These are phyloP conservation scores for Penicillium pancosmium DNA, from an alignment of 495 filamentous ascomycete genomes.

Conservation along the genomic window DNA sequence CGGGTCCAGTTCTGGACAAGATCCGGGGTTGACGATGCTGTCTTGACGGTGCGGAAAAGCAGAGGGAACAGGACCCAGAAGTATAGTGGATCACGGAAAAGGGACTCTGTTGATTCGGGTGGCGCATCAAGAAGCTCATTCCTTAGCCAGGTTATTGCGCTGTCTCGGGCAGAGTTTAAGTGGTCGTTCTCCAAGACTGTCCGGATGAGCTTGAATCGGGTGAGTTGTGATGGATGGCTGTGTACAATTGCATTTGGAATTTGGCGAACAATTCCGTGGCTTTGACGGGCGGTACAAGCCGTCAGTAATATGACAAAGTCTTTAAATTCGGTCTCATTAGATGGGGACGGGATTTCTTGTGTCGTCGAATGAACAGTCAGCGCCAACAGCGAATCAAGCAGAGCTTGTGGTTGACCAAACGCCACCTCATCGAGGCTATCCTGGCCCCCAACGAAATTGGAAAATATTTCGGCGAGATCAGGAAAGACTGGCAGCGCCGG, in stretches of 20 bases:
- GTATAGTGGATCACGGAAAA: constrained; percentile 42
- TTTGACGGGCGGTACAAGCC: constrained; percentile 67
- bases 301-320: constrained; percentile 61
- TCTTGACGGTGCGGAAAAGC: constrained; percentile 31
- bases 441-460: constrained; percentile 59
- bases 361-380: constrained; percentile 37
- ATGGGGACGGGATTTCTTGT: constrained; percentile 23
- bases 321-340: constrained; percentile 37
- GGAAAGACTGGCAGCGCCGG: constrained; percentile 62
- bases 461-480: constrained; percentile 60
- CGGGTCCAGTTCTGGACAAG: constrained; percentile 40
- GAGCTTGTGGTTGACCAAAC: constrained; percentile 44
- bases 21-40: constrained; percentile 28
- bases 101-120: constrained; percentile 23
- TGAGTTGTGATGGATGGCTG: constrained; percentile 69
- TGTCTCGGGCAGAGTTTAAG: constrained; percentile 74
- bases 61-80: constrained; percentile 55
- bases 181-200: constrained; percentile 77
- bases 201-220: constrained; percentile 74
- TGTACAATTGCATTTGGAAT: constrained; percentile 76
- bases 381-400: constrained; percentile 45
- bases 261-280: constrained; percentile 70
- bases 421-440: constrained; percentile 41
- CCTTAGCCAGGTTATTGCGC: constrained; percentile 84
- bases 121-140: constrained; percentile 69